Evolutionary conservation across 768 basidiomycete species (phyloP).

Genomic region (Boletus barrowsii): DNA sequence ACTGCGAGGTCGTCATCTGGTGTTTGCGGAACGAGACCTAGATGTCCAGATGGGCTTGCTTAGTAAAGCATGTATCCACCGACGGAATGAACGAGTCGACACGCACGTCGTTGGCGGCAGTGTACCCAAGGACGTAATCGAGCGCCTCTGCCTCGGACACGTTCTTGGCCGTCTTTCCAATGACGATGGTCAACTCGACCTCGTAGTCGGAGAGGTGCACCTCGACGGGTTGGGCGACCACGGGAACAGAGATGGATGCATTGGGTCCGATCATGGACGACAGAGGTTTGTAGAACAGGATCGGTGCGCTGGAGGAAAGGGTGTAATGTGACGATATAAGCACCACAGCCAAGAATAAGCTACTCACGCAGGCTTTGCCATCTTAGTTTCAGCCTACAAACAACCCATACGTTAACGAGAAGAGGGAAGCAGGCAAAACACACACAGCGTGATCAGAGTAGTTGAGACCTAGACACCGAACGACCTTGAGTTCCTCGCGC

Average conservation of each 20-base stretch:
- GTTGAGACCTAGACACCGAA: constrained; percentile 77
- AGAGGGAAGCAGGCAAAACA: constrained; percentile 2
- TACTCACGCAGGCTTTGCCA: constrained; percentile 60
- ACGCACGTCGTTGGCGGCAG: constrained; percentile 72
- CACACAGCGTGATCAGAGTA: constrained; percentile 81
- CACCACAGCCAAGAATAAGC: background rate
- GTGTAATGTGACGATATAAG: background rate
- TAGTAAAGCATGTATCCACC: background rate
- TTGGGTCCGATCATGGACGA: constrained; percentile 68
- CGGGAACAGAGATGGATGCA: constrained; percentile 63
- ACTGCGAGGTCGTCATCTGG: constrained; percentile 79
- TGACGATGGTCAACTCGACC: constrained; percentile 76
- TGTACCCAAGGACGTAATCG: constrained; percentile 84
- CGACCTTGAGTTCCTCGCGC: constrained; percentile 61
- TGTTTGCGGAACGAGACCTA: constrained; percentile 76
- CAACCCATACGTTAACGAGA: background rate
- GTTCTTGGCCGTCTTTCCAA: constrained; percentile 77
- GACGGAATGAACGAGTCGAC: background rate
- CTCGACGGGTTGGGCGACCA: constrained; percentile 63
- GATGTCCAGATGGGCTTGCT: background rate
- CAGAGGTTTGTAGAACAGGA: constrained; percentile 79
- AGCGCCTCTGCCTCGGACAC: constrained; percentile 79
- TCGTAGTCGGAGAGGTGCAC: constrained; percentile 80
- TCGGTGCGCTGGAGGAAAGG: constrained; percentile 48
- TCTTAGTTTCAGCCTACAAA: constrained; percentile 61